These are phyloP conservation scores for Myriosclerotinia scirpicola DNA, from an alignment of 2,329 filamentous ascomycete species.

Conservation along the genomic window DNA sequence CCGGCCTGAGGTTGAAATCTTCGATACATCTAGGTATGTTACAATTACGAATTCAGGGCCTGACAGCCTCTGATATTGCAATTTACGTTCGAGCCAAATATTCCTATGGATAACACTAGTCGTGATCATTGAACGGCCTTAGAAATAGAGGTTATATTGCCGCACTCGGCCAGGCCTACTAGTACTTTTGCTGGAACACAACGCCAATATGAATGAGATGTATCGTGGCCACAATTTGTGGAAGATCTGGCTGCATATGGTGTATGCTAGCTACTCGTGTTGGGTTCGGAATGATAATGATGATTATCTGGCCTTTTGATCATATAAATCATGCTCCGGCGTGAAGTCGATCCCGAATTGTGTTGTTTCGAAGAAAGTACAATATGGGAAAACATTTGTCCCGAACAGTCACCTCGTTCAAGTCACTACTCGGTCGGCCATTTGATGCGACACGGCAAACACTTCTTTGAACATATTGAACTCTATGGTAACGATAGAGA, in stretches of 20 bases:
- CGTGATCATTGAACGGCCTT: neutral
- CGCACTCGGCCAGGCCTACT: neutral
- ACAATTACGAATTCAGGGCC: neutral
- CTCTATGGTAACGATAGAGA: neutral
- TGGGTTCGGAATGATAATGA: no score
- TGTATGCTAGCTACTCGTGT: neutral
- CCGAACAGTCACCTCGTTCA: neutral
- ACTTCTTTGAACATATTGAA: neutral
- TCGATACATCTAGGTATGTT: neutral
- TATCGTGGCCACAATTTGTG: neutral
- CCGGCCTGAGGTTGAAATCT: neutral
- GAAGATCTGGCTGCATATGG: neutral
- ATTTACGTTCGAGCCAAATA: neutral
- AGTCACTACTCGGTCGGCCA: no score
- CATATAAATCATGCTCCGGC: neutral
- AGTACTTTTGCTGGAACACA: neutral
- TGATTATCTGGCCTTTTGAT: neutral
- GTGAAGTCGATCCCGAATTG: neutral
- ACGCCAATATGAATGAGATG: neutral
- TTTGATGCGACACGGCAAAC: no score
- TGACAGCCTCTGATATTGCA: neutral
- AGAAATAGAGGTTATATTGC: neutral
- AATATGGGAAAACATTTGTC: neutral
- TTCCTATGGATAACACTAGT: slow-evolving; percentile 7
- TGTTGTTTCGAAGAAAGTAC: neutral